A percentile compares a stretch with the other conserved stretches of the same genome.
phyloP scores from a whole-genome alignment of 768 basidiomycete species.

The Agrocybe chaxingu region DNA sequence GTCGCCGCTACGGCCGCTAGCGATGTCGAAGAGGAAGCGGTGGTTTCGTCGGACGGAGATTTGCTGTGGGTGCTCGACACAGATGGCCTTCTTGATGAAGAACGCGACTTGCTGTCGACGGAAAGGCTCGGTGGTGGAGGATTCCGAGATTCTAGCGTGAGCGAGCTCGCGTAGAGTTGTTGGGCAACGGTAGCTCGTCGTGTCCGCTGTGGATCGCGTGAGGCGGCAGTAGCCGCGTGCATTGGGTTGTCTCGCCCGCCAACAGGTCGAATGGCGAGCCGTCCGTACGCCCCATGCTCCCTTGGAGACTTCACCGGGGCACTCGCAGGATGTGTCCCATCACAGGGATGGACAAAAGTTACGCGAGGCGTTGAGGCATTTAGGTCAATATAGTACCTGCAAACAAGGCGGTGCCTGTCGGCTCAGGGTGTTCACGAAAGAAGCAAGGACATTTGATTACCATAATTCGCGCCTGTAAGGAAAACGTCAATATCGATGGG shows the following conservation, averaged over 20 bases:
- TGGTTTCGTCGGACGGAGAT: too few relatives aligned
- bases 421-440: not conserved
- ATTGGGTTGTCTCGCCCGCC: conserved; percentile 13
- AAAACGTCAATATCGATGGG: not conserved
- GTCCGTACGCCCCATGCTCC: conserved; percentile 2
- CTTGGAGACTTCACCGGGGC: conserved; percentile 8
- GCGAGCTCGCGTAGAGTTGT: conserved; percentile 22
- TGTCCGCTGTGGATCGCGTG: conserved; percentile 8
- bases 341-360: conserved; percentile 21
- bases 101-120: not conserved
- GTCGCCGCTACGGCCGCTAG: not conserved
- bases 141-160: conserved; percentile 3
- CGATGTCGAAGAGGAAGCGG: not conserved
- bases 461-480: conserved; percentile 18
- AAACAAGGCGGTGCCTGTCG: not conserved
- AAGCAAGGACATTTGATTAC: conserved; percentile 9
- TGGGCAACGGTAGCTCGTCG: conserved; percentile 23
- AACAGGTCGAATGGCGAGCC: conserved; percentile 4
- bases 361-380: conserved; percentile 19
- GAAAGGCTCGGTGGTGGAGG: not conserved
- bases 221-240: conserved; percentile 4
- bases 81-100: conserved; percentile 1
- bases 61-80: too few relatives aligned
- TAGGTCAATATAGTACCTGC: conserved; percentile 28
- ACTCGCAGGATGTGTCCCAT: conserved; percentile 15